Evolutionary conservation across 805 yeast species (phyloP), one percentile per base, ranked within the genome.

Genomic region (Ogataea pilisensis): DNA sequence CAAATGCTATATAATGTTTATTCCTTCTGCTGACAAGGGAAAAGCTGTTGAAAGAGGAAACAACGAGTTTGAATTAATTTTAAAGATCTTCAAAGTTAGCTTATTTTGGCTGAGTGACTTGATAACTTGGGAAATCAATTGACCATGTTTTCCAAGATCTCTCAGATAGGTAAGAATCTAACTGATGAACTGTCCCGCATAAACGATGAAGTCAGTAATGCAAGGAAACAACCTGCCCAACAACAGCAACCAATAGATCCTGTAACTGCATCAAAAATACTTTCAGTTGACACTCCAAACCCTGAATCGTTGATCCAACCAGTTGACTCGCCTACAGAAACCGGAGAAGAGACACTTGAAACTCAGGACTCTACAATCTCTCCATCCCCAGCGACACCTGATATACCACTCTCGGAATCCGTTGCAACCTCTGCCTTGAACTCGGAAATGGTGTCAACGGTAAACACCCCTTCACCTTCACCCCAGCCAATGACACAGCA

Each of bases 121-220:
- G 26, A 22, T 7, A 22, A 7, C 7, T 22, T 11, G 26, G 26
- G 11, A 11, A 5, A 12, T 16, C 5, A 6, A 6, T 29, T 11
- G 19, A 21, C 19, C 24, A 78, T 78, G 84, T 73, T 78, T 51
- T 70, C 75, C 34, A 72, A 76, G 53, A 60, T 80, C 34, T 68
- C 82, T 9, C 87, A 82, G 65, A 54, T 80, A 8, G 74, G 83
- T 38, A 81, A 82, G 64, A 78, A 76, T 40, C 54, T 82, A 28
- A 64, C 76, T 8, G 89, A 82, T 39, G 89, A 82, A 57, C 54
- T 82, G 34, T 53, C 60, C 25, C 50, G 65, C 26, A 53, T 61
- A 25, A 60, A 57, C 35, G 68, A 61, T 19, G 66, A 60, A 41
- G 59, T 54, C 31, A 49, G 35, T 29, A 53, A 42, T 31, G 54